phyloP scores from a whole-genome alignment of 306 rosid genomes.

The Quercus mongolica region DNA sequence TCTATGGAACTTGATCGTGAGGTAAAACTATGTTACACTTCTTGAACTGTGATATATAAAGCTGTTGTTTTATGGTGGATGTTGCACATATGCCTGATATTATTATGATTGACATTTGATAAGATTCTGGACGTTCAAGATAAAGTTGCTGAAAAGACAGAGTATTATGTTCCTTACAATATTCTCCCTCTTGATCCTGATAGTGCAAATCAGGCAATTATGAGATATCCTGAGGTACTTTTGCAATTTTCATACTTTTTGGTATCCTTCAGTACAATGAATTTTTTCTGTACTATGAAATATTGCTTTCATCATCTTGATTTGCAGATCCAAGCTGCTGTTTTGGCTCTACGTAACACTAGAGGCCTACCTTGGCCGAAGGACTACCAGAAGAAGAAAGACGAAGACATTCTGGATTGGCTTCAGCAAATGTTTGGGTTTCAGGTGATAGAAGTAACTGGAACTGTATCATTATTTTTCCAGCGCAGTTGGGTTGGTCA shows the following conservation, averaged over 20 bases:
- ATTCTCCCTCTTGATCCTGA: slow-evolving; percentile 99
- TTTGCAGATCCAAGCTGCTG: slow-evolving; percentile 90
- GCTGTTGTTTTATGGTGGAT: not conserved
- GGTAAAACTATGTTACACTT: slow-evolving; percentile 35
- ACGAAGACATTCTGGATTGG: slow-evolving; percentile 96
- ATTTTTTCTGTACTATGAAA: not conserved
- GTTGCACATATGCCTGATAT: slow-evolving; percentile 13
- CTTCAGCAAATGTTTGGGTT: slow-evolving; percentile 95
- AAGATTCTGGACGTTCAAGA: slow-evolving; percentile 94
- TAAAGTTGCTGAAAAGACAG: slow-evolving; percentile 94
- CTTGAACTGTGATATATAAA: not conserved
- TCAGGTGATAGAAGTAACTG: slow-evolving; percentile 55
- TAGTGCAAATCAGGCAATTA: slow-evolving; percentile 90
- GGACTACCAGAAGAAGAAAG: slow-evolving; percentile 79
- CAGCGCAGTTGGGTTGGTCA: slow-evolving; percentile 1
- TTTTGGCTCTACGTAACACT: slow-evolving; percentile 84
- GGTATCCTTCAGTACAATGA: not conserved
- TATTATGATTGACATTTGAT: not conserved
- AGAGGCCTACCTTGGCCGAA: slow-evolving; percentile 95
- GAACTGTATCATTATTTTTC: not conserved
- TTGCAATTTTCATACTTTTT: not conserved
- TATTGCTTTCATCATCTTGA: not conserved
- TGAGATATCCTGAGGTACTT: slow-evolving; percentile 88
- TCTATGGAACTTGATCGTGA: slow-evolving; percentile 96
- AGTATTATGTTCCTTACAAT: slow-evolving; percentile 87